phyloP scores from a whole-genome alignment of 2,329 filamentous ascomycete genomes.

The Coleophoma crateriformis region DNA sequence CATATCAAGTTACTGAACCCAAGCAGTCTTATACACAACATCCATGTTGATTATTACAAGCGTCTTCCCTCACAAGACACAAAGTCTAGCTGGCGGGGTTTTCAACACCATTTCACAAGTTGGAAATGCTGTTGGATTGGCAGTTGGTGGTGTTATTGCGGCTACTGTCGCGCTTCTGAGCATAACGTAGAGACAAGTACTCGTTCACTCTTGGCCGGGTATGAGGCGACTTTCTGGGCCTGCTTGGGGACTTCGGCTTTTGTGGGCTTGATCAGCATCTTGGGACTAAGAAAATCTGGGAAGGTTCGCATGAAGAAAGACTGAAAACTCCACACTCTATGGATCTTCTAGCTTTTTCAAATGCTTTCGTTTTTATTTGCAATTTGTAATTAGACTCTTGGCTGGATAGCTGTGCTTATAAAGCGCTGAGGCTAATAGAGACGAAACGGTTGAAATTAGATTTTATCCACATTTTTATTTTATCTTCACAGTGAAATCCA shows the following conservation, averaged over 20 bases:
- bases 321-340: neutral
- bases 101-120: constrained; percentile 55
- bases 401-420: no score
- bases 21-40: constrained; percentile 44
- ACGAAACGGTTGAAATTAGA: no score
- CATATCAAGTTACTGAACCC: neutral
- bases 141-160: constrained; percentile 41
- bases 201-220: constrained; percentile 30
- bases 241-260: constrained; percentile 29
- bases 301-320: constrained; percentile 26
- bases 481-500: no score
- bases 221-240: constrained; percentile 36
- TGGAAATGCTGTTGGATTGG: constrained; percentile 45
- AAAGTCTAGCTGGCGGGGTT: constrained; percentile 53
- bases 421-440: no score
- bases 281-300: constrained; percentile 33
- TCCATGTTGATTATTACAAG: constrained; percentile 45
- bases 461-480: no score
- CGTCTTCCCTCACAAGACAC: constrained; percentile 47
- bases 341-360: no score
- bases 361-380: no score
- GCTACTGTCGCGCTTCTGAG: constrained; percentile 24
- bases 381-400: no score
- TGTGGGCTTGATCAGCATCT: constrained; percentile 24
- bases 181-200: constrained; percentile 18